Base-by-base conservation (phyloP, 2,329 filamentous ascomycete genomes). In the Ciborinia camelliae region DNA sequence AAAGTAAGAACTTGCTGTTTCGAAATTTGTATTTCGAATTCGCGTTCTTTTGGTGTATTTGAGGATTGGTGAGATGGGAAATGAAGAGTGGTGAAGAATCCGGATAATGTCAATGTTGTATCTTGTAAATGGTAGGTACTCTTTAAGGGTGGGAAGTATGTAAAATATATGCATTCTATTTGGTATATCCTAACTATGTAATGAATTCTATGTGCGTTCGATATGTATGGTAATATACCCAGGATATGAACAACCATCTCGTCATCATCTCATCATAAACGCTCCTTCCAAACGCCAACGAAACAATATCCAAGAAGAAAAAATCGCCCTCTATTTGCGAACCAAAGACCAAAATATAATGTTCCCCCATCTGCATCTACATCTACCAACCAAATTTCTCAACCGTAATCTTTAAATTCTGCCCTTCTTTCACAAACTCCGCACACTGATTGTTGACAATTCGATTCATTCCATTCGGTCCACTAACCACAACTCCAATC, bases 361-460 rank as follows among this genome's bases (percentile, higher is more conserved):
- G 18, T 37, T 2, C 5, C 35, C 23, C 7, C 4, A 9, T 4
- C 3, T 5, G n/a, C 10, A n/a, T 51, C 48, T 1, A n/a, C 20
- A 26, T 37, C 41, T 62, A 89, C 86, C 86, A 89, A 1, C 86
- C 86, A 79, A 88, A 89, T 71, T 89, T 89, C 82, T 89, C 87
- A 32, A 88, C 82, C 35, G 80, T 77, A 57, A 89, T 77, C 62
- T 79, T 74, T 4, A 89, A 76, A 70, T 82, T 72, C 55, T 73
- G 73, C 0, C 86, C 86, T 9, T 76, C 68, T 61, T 76, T 73
- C 12, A 85, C 77, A 65, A 84, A 75, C 7, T 71, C 71, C 1
- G 85, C 81, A 72, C 82, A 86, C 2, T 77, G 76, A 73, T 89
- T 89, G 69, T 85, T 79, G n/a, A 86, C 84, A 62, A 78, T 77